phyloP scores from a whole-genome alignment of 345 rosid genomes.

The Microthlaspi erraticum region DNA sequence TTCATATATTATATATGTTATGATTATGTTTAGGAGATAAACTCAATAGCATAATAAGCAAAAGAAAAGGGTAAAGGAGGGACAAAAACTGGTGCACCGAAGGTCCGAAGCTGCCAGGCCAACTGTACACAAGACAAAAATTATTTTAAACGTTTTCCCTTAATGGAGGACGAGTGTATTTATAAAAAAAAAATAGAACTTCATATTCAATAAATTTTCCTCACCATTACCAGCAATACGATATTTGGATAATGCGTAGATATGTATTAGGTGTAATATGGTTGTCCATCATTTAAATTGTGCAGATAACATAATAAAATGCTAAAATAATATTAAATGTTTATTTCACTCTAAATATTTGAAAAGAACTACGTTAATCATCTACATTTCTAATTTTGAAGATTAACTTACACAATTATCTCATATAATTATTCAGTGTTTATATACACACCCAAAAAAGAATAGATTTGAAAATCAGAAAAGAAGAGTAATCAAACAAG shows the following conservation, averaged over 20 bases:
- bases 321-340: background rate
- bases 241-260: slow-evolving; percentile 19
- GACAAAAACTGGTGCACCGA: slow-evolving; percentile 36
- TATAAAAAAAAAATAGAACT: background rate
- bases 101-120: slow-evolving; percentile 40
- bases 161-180: slow-evolving; percentile 28
- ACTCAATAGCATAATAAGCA: background rate
- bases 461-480: background rate
- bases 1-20: too few relatives aligned
- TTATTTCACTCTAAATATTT: background rate
- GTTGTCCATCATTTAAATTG: slow-evolving; percentile 8
- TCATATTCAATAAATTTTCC: slow-evolving; percentile 3
- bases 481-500: slow-evolving; percentile 13
- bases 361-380: background rate
- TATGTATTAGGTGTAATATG: background rate
- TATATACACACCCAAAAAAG: background rate
- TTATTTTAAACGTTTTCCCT: slow-evolving; percentile 36
- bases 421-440: background rate
- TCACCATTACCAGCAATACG: slow-evolving; percentile 21
- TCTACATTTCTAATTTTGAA: background rate
- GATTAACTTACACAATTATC: background rate
- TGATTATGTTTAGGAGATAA: background rate
- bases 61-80: background rate
- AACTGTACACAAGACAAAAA: slow-evolving; percentile 36
- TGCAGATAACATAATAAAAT: slow-evolving; percentile 11